Conservation (phyloP, 2,329 filamentous ascomycete genomes). For the Blastomyces emzantsi region DNA sequence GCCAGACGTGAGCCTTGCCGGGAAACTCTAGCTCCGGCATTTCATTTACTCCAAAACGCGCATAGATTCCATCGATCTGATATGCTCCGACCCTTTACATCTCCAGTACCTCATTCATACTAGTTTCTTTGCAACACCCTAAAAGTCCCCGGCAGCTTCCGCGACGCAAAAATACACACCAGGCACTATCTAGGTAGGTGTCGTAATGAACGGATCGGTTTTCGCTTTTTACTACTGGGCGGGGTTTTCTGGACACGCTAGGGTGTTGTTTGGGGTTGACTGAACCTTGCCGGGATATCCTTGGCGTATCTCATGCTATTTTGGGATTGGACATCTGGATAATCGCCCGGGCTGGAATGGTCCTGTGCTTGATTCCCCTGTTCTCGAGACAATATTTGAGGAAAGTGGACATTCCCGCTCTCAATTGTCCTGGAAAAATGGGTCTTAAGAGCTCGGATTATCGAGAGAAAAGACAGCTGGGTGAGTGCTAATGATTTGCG, state of each 20-base stretch:
- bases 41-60: not conserved
- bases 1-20: not conserved
- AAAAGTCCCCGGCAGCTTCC: too few relatives aligned
- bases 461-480: too few relatives aligned
- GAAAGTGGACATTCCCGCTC: not conserved
- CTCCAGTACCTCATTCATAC: too few relatives aligned
- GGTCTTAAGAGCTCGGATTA: not conserved
- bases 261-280: not conserved
- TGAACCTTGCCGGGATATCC: not conserved
- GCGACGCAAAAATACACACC: not conserved
- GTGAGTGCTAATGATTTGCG: too few relatives aligned
- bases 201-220: not conserved
- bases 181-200: too few relatives aligned
- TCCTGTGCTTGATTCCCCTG: not conserved
- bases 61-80: too few relatives aligned
- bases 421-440: not conserved
- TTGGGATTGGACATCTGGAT: not conserved
- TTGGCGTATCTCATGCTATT: not conserved
- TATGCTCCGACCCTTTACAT: too few relatives aligned
- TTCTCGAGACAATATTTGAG: not conserved
- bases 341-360: not conserved
- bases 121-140: too few relatives aligned
- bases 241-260: not conserved
- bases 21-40: not conserved
- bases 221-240: not conserved